phyloP scores from a whole-genome alignment of 176 grass and related monocot genomes.

The Chrysopogon serrulatus region DNA sequence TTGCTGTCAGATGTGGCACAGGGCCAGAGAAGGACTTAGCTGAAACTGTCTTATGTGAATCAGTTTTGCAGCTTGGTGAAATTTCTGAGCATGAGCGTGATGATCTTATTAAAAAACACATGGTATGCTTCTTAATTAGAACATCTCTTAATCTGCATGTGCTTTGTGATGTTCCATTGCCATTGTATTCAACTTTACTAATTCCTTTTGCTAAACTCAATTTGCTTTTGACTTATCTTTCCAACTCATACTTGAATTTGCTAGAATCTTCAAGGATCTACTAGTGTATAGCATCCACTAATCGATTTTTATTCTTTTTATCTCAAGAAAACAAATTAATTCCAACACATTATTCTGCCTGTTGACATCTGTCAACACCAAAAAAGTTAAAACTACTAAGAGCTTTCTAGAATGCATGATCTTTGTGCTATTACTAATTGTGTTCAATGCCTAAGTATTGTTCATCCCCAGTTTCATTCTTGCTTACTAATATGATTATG shows the following conservation, averaged over 20 bases:
- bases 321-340: no score
- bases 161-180: neutral
- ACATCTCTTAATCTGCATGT: constrained; percentile 13
- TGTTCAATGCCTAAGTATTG: neutral
- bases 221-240: no score
- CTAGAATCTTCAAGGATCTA: no score
- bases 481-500: neutral
- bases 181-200: constrained; percentile 17
- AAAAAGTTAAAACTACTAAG: neutral
- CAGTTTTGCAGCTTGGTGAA: constrained; percentile 72
- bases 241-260: no score
- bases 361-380: neutral
- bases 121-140: constrained; percentile 45
- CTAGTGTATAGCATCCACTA: no score
- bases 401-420: neutral
- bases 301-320: no score
- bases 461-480: neutral
- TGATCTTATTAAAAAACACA: constrained; percentile 93
- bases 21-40: constrained; percentile 69
- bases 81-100: constrained; percentile 87
- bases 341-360: neutral
- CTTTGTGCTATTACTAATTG: constrained; percentile 9
- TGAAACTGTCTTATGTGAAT: constrained; percentile 67
- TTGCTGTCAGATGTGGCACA: constrained; percentile 58
- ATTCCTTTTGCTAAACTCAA: no score